A percentile compares a stretch with the other conserved stretches of the same genome.
These are phyloP conservation scores for Sequoia sempervirens DNA, from an alignment of 75 land plant genomes.

Conservation along the genomic window DNA sequence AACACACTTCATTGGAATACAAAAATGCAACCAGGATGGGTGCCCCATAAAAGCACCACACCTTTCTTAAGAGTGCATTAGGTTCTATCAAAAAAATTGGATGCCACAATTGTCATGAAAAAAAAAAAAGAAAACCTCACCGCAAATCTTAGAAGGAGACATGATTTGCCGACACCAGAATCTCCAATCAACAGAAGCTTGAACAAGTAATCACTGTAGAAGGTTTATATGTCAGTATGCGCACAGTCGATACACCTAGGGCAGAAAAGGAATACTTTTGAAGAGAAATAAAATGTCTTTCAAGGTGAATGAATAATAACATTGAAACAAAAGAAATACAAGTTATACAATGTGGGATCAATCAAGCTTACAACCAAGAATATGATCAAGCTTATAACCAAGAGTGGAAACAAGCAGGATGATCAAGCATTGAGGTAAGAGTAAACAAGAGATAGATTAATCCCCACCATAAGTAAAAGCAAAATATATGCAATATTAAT, in stretches of 20 bases:
- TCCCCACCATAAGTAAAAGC: not conserved
- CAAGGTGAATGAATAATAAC: not conserved
- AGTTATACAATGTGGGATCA: not conserved
- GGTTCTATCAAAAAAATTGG: not conserved
- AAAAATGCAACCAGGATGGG: not conserved
- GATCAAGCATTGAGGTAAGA: not conserved
- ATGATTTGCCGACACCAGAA: conserved; percentile 55
- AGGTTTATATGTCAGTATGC: not conserved
- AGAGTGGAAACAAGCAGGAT: not conserved
- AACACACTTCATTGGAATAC: not conserved
- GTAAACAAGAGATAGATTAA: not conserved
- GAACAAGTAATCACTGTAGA: conserved; percentile 54
- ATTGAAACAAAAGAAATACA: not conserved
- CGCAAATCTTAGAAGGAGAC: conserved; percentile 50
- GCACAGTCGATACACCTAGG: not conserved
- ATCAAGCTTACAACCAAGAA: not conserved
- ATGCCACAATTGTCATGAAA: not conserved
- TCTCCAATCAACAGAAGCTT: conserved; percentile 56
- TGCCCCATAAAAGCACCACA: not conserved
- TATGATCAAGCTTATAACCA: not conserved
- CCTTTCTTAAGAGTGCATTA: not conserved
- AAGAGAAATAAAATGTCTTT: not conserved
- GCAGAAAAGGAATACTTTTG: not conserved
- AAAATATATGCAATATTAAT: not conserved
- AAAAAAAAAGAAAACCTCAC: conserved; percentile 19